Conservation (phyloP, 805 yeast species). For the Candida qinlingensis region DNA sequence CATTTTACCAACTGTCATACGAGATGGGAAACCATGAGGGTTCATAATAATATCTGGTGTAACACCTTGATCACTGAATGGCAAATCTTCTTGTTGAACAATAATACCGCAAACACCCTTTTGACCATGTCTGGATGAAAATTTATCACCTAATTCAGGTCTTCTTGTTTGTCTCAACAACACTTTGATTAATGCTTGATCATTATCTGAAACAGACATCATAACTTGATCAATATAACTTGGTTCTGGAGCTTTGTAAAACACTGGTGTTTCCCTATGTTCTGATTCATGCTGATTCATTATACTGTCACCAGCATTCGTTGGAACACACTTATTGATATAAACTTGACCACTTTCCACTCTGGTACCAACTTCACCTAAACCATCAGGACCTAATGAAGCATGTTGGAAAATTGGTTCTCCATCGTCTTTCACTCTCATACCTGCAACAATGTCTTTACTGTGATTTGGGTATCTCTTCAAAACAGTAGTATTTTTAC, state of each 20-base stretch:
- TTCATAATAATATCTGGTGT: constrained; percentile 96
- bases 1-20: constrained; percentile 99
- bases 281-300: constrained; percentile 35
- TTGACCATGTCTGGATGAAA: constrained; percentile 96
- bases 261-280: constrained; percentile 86
- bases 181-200: constrained; percentile 90
- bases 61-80: constrained; percentile 89
- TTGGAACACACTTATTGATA: constrained; percentile 89
- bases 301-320: constrained; percentile 63
- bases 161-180: constrained; percentile 91
- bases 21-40: constrained; percentile 99
- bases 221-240: constrained; percentile 94
- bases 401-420: constrained; percentile 83
- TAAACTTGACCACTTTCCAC: constrained; percentile 92
- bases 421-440: constrained; percentile 78
- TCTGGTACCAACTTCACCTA: constrained; percentile 92
- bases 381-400: constrained; percentile 88
- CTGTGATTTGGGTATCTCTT: constrained; percentile 94
- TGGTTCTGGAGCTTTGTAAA: constrained; percentile 93
- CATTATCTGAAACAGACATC: constrained; percentile 94
- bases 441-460: constrained; percentile 85
- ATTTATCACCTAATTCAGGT: constrained; percentile 96
- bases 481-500: constrained; percentile 84
- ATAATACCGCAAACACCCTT: constrained; percentile 99
- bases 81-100: constrained; percentile 95